phyloP scores from a whole-genome alignment of 345 rosid genomes.

The Citrus sinensis region DVS_A1.0 CM039169.1:1900501-1901000 shows the following conservation, averaged over 20 bases:
- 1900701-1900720: no score
- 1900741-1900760: background rate
- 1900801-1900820: background rate
- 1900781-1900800: background rate
- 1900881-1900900: background rate
- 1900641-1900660: background rate
- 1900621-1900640: background rate
- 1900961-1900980: no score
- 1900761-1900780: no score
- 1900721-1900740: background rate
- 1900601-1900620: background rate
- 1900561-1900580: conserved; percentile 13
- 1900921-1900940: no score
- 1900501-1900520: conserved; percentile 11
- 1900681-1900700: no score
- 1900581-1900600: conserved; percentile 7
- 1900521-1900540: conserved; percentile 6
- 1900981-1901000: no score
- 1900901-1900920: no score
- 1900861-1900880: no score
- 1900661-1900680: background rate
- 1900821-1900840: background rate
- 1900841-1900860: background rate
- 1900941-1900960: no score
- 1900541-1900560: conserved; percentile 10